Percentiles rank a stretch among this genome's conserved stretches.
These are phyloP conservation scores for Sclerotinia borealis DNA, from an alignment of 2,329 filamentous ascomycete species.

Conservation along the genomic window DNA sequence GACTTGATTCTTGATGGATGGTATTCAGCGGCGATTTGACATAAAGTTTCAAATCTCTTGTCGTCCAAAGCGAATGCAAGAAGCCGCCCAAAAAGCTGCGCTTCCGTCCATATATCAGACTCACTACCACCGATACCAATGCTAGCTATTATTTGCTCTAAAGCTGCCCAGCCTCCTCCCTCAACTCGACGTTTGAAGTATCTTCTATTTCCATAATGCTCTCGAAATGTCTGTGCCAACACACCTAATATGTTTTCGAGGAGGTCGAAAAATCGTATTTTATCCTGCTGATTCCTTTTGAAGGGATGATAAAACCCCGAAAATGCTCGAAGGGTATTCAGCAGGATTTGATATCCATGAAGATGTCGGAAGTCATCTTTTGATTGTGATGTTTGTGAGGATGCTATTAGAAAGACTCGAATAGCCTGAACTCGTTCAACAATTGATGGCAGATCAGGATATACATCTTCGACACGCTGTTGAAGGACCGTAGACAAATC, in stretches of 20 bases:
- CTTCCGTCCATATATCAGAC: conserved; percentile 60
- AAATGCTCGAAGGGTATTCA: conserved; percentile 63
- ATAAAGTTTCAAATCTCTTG: conserved; percentile 65
- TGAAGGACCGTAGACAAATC: conserved; percentile 34
- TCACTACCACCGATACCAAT: conserved; percentile 60
- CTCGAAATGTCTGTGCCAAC: conserved; percentile 58
- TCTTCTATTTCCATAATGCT: conserved; percentile 77
- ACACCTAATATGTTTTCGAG: conserved; percentile 68
- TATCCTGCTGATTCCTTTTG: conserved; percentile 55
- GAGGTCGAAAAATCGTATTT: conserved; percentile 59
- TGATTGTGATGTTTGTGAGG: conserved; percentile 40
- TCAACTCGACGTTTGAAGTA: conserved; percentile 77
- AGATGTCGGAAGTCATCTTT: conserved; percentile 82
- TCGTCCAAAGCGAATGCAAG: conserved; percentile 77
- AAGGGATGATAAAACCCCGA: conserved; percentile 71
- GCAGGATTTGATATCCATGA: conserved; percentile 68
- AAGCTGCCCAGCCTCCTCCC: conserved; percentile 68
- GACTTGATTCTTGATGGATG: conserved; percentile 28
- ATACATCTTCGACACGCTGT: conserved; percentile 18
- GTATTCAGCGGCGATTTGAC: conserved; percentile 40
- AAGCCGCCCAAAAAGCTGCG: conserved; percentile 75
- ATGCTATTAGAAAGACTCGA: conserved; percentile 35
- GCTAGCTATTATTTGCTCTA: conserved; percentile 67
- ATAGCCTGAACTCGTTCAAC: conserved; percentile 29
- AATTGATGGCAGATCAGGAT: conserved; percentile 32